These are phyloP conservation scores for Tricholoma flavovirens DNA, from an alignment of 768 basidiomycete genomes.

Conservation along the genomic window DNA sequence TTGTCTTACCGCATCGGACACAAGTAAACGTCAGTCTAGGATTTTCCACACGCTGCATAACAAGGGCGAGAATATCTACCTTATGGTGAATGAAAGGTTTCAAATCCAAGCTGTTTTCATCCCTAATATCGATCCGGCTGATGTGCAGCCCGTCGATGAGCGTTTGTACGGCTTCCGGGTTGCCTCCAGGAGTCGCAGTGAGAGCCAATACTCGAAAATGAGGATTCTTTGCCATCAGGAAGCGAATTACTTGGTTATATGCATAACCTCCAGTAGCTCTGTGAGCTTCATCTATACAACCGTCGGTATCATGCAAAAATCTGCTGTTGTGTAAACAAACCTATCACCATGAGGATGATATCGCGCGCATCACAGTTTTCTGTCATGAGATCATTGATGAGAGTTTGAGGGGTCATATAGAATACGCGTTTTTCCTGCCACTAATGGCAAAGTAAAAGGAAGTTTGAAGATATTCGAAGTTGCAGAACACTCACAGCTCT, in stretches of 20 bases:
- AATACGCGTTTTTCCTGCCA: slow-evolving; percentile 83
- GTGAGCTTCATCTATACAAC: slow-evolving; percentile 81
- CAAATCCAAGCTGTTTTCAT: slow-evolving; percentile 87
- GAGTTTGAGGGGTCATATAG: slow-evolving; percentile 95
- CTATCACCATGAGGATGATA: slow-evolving; percentile 84
- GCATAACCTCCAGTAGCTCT: slow-evolving; percentile 90
- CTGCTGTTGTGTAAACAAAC: slow-evolving; percentile 31
- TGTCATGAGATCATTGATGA: slow-evolving; percentile 76
- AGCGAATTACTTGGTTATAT: slow-evolving; percentile 84
- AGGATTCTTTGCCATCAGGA: slow-evolving; percentile 90
- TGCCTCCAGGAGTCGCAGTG: slow-evolving; percentile 91
- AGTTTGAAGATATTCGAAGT: neutral
- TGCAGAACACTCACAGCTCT: slow-evolving; percentile 44
- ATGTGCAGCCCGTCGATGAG: slow-evolving; percentile 94
- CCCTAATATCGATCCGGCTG: slow-evolving; percentile 89
- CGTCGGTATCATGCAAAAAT: neutral
- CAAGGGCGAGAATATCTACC: slow-evolving; percentile 31
- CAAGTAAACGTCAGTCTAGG: neutral
- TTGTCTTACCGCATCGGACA: slow-evolving; percentile 39
- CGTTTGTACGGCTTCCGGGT: slow-evolving; percentile 79
- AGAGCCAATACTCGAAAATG: slow-evolving; percentile 89
- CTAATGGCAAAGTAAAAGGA: slow-evolving; percentile 30
- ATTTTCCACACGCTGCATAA: neutral
- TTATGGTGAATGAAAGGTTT: slow-evolving; percentile 85
- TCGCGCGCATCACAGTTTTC: slow-evolving; percentile 73